Evolutionary conservation across 192 early-diverging fungal genomes (phyloP), one percentile per base, ranked within the genome.

Genomic region (Gigaspora rosea): DNA sequence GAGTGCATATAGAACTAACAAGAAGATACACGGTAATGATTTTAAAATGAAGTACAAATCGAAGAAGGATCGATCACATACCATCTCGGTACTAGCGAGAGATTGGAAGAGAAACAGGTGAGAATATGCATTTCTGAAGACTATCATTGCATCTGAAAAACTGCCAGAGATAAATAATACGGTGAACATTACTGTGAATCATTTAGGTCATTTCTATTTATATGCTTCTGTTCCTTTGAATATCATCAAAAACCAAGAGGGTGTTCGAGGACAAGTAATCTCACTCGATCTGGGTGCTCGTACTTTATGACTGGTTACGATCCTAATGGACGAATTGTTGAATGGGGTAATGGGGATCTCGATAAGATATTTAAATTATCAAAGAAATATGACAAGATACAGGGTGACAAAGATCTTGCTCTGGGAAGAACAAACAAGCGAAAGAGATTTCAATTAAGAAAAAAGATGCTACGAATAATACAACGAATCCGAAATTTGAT

Each of bases 391-490:
- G 5, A 41, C 36, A 41, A 41, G 5, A 3, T 41, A 41, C 5
- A 41, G 5, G 5, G 5, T 41, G 2, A 41, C 5, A 41, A 41
- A 41, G 63, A 10, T 65, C 16, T 65, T 65, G 33, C 63, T 32
- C 7, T 65, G 36, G 2, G 20, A 41, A 32, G 63, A 65, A 65
- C 27, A 65, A 65, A 65, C 27, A 65, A 65, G 63, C 22, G 27
- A 65, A 32, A 65, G 36, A 65, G 27, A 65, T 65, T 65, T 65
- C 9, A 2, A 35, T 65, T 65, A 32, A 65, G 8, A 41, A 65
- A 65, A 65, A 65, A 33, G 15, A 65, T 65, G 27, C 12, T 65
- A 41, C 2, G 10, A 65, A 41, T 33, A 8, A 65, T 65, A 65
- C 2, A 65, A 65, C 6, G 32, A 65, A 65, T 65, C 27, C 2